Evolutionary conservation across 495 filamentous ascomycete species (phyloP).

Genomic region (Penicillium bovifimosum): DNA sequence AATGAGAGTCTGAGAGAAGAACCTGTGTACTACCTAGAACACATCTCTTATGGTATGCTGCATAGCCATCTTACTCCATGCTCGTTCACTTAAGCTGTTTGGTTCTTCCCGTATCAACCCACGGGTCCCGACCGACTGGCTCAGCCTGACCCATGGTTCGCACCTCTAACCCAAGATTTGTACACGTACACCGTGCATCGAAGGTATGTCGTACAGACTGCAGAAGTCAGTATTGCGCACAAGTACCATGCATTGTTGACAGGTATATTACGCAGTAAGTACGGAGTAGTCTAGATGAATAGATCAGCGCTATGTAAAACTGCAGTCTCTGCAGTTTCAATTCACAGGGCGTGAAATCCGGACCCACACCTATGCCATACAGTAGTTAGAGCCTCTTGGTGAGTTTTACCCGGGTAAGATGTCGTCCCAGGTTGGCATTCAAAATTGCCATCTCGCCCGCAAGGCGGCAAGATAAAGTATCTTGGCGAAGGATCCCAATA

Average conservation of each 20-base stretch:
- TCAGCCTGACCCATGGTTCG: neutral
- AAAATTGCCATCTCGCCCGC: neutral
- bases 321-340: neutral
- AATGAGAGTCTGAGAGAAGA: too few species aligned
- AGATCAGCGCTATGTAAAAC: neutral
- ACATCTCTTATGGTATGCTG: too few species aligned
- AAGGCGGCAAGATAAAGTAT: neutral
- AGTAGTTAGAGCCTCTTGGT: neutral
- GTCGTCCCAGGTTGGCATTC: neutral
- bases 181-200: neutral
- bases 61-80: too few species aligned
- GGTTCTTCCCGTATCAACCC: neutral
- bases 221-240: neutral
- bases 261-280: too few species aligned
- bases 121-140: neutral
- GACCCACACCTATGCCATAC: neutral
- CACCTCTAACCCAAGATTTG: neutral
- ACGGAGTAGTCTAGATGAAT: neutral
- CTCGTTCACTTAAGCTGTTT: neutral
- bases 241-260: neutral
- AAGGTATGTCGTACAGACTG: neutral
- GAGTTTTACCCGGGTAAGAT: neutral
- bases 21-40: too few species aligned
- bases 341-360: neutral
- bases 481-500: neutral